phyloP scores from a whole-genome alignment of 768 basidiomycete genomes.

The Tricholoma saponaceum region DNA sequence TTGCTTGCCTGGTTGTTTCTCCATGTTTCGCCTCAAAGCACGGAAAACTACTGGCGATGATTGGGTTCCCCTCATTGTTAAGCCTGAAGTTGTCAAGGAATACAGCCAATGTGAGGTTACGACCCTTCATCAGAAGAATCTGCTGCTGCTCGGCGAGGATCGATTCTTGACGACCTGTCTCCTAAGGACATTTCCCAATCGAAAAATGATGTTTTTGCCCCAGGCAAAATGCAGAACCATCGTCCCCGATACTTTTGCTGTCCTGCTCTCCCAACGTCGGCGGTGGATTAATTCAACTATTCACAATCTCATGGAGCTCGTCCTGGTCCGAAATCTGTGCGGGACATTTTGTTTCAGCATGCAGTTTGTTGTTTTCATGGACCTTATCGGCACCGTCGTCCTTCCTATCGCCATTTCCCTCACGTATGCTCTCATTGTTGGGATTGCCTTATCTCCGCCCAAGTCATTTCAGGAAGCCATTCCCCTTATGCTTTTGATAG shows the following conservation, averaged over 20 bases:
- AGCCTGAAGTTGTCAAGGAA: conserved; percentile 95
- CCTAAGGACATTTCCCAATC: conserved; percentile 93
- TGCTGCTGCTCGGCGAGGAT: conserved; percentile 95
- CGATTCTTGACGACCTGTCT: conserved; percentile 97
- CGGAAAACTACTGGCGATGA: conserved; percentile 85
- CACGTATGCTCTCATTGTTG: conserved; percentile 84
- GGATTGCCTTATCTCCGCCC: conserved; percentile 78
- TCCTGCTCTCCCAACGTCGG: conserved; percentile 93
- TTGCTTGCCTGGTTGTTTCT: conserved; percentile 99
- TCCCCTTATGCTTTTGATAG: conserved; percentile 82
- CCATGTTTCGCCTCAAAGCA: conserved; percentile 98
- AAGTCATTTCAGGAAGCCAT: conserved; percentile 88
- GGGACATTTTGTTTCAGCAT: conserved; percentile 99
- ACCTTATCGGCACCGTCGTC: conserved; percentile 86
- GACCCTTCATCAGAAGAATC: conserved; percentile 96
- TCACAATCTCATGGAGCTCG: conserved; percentile 98
- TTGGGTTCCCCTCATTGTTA: conserved; percentile 96
- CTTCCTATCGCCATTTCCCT: conserved; percentile 91
- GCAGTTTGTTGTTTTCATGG: conserved; percentile 99
- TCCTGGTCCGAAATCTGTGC: conserved; percentile 93
- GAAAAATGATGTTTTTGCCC: conserved; percentile 99
- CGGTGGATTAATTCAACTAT: conserved; percentile 99
- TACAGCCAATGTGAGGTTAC: conserved; percentile 94
- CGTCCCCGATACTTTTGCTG: conserved; percentile 91
- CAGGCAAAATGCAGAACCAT: conserved; percentile 94